Base-by-base conservation (phyloP, 164 flowering plant genomes). In the Berberis thunbergii region DNA sequence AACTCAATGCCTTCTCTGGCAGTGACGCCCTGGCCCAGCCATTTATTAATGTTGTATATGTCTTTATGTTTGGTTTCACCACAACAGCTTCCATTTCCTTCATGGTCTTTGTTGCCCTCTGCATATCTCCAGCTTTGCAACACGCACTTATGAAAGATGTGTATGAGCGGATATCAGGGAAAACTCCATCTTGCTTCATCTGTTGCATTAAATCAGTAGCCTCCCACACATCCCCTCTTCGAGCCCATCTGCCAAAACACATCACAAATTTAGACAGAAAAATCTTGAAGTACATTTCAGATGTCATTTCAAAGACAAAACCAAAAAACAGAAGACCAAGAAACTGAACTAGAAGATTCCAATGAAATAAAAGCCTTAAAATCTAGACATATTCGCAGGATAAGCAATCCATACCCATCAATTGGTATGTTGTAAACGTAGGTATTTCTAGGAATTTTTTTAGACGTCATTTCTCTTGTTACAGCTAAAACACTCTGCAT, bases 181-280 rank as follows among this genome's bases (percentile, higher is more conserved):
- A 80, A 70, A 95, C 91, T 9, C 89, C 88, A 63, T 89, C 94
- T 70, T 75, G 76, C 70, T 83, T 89, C 99, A 95, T 95, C 67
- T 87, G 97, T 70, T 89, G 97, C 86, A 91, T 86, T 70, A 95
- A 68, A 66, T 89, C 97, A 67, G 96, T 86, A 68, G 99, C 99
- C 70, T 95, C 99, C 97, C 99, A 95, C 43, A 95, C 90, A 78
- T 95, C 99, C 70, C 99, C 99, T 78, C 97, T 79, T 62, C 97
- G 83, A 78, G 97, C 99, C 99, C 99, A 95, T 68, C 97, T 93
- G 70, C 26, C 67, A 80, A 1, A 45, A 67, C 40, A 63, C 45
- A 61, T 64, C 12, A 41, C 13, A 7, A 38, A 38, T 39, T 38
- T 6, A 52, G n/a, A 11, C 54, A 52, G 11, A 52, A 1, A 52